Percentiles rank a stretch among this genome's conserved stretches.
These are phyloP conservation scores for Gossypium ekmanianum DNA, from an alignment of 345 rosid species.

Conservation along the genomic window DNA sequence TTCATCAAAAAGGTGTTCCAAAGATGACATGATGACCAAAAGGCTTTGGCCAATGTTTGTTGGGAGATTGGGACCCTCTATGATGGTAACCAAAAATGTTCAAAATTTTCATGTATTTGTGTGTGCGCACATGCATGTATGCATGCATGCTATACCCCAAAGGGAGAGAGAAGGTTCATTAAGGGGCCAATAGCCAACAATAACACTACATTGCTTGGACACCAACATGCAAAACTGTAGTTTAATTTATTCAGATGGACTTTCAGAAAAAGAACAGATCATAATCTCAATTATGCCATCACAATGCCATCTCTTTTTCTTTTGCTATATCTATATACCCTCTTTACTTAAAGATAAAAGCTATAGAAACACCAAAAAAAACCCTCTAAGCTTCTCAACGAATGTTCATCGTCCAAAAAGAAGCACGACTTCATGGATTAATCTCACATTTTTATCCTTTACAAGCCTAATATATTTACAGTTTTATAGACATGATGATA, in stretches of 20 bases:
- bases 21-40: too few relatives aligned
- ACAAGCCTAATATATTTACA: constrained; percentile 39
- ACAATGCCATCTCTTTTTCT: constrained; percentile 10
- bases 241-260: not conserved
- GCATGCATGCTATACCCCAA: not conserved
- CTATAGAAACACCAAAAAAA: constrained; percentile 17
- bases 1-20: too few relatives aligned
- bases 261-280: not conserved
- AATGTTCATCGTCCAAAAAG: constrained; percentile 3
- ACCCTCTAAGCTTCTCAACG: constrained; percentile 19
- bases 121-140: too few relatives aligned
- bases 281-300: constrained; percentile 4
- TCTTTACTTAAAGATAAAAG: constrained; percentile 13
- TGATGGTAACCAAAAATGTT: too few relatives aligned
- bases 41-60: too few relatives aligned
- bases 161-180: not conserved
- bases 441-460: constrained; percentile 27
- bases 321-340: constrained; percentile 4
- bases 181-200: not conserved
- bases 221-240: constrained; percentile 7
- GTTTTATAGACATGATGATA: constrained; percentile 23
- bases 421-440: constrained; percentile 10
- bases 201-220: not conserved
- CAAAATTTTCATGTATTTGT: too few relatives aligned
- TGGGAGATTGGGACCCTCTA: too few relatives aligned